These are phyloP conservation scores for Umbelopsis vinacea DNA, from an alignment of 192 early-diverging fungal species.

Conservation along the genomic window DNA sequence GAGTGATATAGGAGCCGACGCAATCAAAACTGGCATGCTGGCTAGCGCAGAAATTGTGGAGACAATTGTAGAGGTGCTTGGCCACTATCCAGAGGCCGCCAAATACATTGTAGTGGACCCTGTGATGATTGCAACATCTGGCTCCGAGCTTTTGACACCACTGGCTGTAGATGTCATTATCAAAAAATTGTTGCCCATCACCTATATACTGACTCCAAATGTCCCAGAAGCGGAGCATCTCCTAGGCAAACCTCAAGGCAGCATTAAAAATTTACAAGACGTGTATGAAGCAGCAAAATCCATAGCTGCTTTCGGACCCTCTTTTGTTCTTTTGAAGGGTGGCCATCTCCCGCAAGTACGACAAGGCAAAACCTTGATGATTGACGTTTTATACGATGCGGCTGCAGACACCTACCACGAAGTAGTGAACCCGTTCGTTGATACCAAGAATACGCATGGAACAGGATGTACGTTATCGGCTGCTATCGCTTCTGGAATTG, in stretches of 20 bases:
- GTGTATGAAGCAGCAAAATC: slow-evolving; percentile 65
- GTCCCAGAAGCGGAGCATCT: slow-evolving; percentile 80
- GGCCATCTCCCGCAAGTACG: slow-evolving; percentile 69
- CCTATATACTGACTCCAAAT: slow-evolving; percentile 80
- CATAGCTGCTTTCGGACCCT: slow-evolving; percentile 58
- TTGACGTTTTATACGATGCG: slow-evolving; percentile 70
- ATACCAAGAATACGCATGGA: slow-evolving; percentile 78
- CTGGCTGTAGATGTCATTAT: slow-evolving; percentile 64
- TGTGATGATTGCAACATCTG: slow-evolving; percentile 85
- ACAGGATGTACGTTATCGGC: slow-evolving; percentile 88
- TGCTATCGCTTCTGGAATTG: slow-evolving; percentile 76
- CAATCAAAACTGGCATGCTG: slow-evolving; percentile 86
- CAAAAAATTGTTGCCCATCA: slow-evolving; percentile 67
- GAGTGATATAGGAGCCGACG: slow-evolving; percentile 74
- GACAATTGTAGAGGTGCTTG: slow-evolving; percentile 54
- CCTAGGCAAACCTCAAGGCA: slow-evolving; percentile 38
- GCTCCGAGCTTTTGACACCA: slow-evolving; percentile 60
- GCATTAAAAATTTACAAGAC: slow-evolving; percentile 59
- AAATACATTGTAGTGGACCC: slow-evolving; percentile 76
- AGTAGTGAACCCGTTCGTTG: slow-evolving; percentile 60
- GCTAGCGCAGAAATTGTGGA: slow-evolving; percentile 66
- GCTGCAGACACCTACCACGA: slow-evolving; percentile 44
- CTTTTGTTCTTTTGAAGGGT: slow-evolving; percentile 77
- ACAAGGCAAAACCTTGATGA: slow-evolving; percentile 35
- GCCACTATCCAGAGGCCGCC: slow-evolving; percentile 33